Evolutionary conservation across 495 filamentous ascomycete species (phyloP), one percentile per base, ranked within the genome.

Genomic region (Neurospora sp.): DNA sequence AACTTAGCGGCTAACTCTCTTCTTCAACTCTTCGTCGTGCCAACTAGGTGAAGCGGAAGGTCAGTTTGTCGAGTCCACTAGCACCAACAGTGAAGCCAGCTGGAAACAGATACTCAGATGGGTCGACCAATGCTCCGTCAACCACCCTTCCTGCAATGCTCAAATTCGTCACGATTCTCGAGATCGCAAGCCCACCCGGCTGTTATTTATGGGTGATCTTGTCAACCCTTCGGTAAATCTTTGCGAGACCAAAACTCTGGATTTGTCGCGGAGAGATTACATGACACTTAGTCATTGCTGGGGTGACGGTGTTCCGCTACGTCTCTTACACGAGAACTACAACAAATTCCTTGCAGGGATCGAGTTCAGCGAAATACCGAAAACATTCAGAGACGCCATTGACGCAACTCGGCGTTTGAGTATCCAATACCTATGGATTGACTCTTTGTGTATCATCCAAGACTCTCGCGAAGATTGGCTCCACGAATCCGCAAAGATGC

Each of bases 371-470:
- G 14, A 62, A 16, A 62, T 62, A 35, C 54, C 6, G 10, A 72
- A 73, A 39, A 73, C 71, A 8, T 77, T 75, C 20, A 74, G 71
- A 39, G 75, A 77, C 23, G 71, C 74, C 10, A 40, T 77, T 7
- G 60, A 23, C 66, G 70, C 41, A 69, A 70, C 41, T 18, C 66
- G 62, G 14, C n/a, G 39, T 7, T 12, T 80, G 1, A 73, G 74
- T 10, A 39, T 82, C 38, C 73, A 74, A 44, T 83, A 81, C 71
- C 44, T 84, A 23, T 84, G 82, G 80, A 80, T 83, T 20, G 82
- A 83, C 69, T 76, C 76, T 40, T 71, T 83, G 8, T 83, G 82
- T 71, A 83, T 83, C 16, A 74, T 82, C 70, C 80, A 83, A 71
- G 80, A 83, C 69, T 72, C 73, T 39, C 44, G 46, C 2, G 74